Conservation (phyloP, 1,139 yeast genomes). For the Entelexis paramagnoliae region DNA sequence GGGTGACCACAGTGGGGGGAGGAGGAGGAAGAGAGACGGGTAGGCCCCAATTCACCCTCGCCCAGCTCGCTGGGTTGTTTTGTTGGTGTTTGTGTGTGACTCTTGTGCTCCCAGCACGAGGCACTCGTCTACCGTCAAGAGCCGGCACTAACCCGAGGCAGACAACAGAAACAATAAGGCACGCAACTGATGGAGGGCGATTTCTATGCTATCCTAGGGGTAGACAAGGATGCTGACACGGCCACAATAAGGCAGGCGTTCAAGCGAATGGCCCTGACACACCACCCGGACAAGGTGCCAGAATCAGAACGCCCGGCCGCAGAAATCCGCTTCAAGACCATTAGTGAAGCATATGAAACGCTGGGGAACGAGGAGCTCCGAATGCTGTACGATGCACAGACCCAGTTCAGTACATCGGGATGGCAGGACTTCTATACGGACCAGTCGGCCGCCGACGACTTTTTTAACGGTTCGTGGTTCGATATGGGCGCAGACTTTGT, state of each 20-base stretch:
- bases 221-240: slow-evolving; percentile 49
- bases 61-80: background rate
- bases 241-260: slow-evolving; percentile 68
- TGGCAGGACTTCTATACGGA: slow-evolving; percentile 21
- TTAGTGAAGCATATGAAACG: slow-evolving; percentile 68
- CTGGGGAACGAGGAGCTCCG: slow-evolving; percentile 45
- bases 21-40: too few relatives aligned
- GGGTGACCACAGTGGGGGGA: too few relatives aligned
- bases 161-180: background rate
- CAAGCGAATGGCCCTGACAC: slow-evolving; percentile 56
- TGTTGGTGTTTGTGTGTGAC: background rate
- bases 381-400: slow-evolving; percentile 24
- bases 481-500: slow-evolving; percentile 5
- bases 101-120: background rate
- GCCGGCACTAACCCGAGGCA: background rate
- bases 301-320: slow-evolving; percentile 54
- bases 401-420: slow-evolving; percentile 14
- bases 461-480: background rate
- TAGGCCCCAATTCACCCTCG: too few relatives aligned
- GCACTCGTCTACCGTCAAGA: background rate
- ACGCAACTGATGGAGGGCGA: slow-evolving; percentile 26
- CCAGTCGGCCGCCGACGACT: slow-evolving; percentile 5
- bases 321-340: slow-evolving; percentile 63
- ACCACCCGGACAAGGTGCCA: slow-evolving; percentile 73
- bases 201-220: slow-evolving; percentile 60